phyloP scores from a whole-genome alignment of 345 rosid genomes.

The Lagerstroemia speciosa region DNA sequence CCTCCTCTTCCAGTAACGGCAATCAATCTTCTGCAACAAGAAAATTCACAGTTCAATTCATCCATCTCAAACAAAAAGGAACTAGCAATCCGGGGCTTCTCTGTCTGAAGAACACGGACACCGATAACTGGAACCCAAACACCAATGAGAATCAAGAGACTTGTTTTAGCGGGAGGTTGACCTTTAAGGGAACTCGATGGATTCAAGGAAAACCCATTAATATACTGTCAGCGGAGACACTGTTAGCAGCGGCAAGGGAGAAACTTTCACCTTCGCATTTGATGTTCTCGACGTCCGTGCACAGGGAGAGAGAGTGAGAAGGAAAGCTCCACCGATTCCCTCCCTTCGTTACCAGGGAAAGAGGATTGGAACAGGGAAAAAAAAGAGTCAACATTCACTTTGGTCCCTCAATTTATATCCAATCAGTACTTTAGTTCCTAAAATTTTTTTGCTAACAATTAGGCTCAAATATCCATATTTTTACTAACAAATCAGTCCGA shows the following conservation, averaged over 20 bases:
- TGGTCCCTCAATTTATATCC: too few relatives aligned
- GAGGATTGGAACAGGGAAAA: not conserved
- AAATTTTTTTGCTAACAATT: too few relatives aligned
- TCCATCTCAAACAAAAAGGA: not conserved
- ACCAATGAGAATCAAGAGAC: not conserved
- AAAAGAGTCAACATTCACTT: too few relatives aligned
- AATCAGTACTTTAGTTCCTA: too few relatives aligned
- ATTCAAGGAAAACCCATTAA: not conserved
- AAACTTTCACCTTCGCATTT: not conserved
- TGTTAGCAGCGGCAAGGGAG: not conserved
- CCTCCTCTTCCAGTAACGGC: not conserved
- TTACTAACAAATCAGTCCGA: too few relatives aligned
- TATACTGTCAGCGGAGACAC: not conserved
- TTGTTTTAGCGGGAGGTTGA: not conserved
- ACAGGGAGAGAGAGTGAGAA: not conserved
- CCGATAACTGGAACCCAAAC: not conserved
- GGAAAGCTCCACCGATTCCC: not conserved
- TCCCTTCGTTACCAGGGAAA: not conserved
- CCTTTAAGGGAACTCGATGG: not conserved
- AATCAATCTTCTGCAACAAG: not conserved
- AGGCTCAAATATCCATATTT: too few relatives aligned
- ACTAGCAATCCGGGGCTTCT: not conserved
- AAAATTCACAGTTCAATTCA: not conserved
- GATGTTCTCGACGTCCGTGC: not conserved
- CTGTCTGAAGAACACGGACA: too few relatives aligned